Evolutionary conservation across 2,329 filamentous ascomycete genomes (phyloP).

Genomic region (Berkeleyomyces rouxiae): DNA sequence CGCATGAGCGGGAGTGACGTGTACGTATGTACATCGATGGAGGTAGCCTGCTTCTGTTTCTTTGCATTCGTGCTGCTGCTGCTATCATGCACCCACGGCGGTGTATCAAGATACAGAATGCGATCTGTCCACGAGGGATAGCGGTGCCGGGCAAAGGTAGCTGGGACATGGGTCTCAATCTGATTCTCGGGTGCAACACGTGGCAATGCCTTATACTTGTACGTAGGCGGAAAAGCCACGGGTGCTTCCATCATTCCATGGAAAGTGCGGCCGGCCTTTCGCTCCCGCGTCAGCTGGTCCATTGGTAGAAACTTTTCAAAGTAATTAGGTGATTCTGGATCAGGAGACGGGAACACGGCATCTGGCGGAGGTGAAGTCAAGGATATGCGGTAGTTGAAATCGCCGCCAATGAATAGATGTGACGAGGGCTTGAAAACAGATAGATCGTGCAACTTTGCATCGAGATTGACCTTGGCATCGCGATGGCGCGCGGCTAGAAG

Average conservation of each 20-base stretch:
- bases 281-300: slow-evolving; percentile 69
- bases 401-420: slow-evolving; percentile 74
- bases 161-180: slow-evolving; percentile 29
- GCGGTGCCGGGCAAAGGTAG: slow-evolving; percentile 64
- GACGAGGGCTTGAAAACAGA: slow-evolving; percentile 59
- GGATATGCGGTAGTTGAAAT: slow-evolving; percentile 87
- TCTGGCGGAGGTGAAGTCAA: slow-evolving; percentile 42
- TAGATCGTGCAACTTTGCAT: slow-evolving; percentile 30
- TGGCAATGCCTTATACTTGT: slow-evolving; percentile 56
- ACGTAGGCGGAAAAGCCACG: slow-evolving; percentile 75
- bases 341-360: slow-evolving; percentile 46
- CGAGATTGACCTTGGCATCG: slow-evolving; percentile 22
- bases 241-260: slow-evolving; percentile 62
- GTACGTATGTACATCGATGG: slow-evolving; percentile 46
- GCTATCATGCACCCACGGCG: slow-evolving; percentile 29
- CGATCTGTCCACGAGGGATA: slow-evolving; percentile 92
- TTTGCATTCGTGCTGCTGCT: slow-evolving; percentile 12
- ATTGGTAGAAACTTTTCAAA: slow-evolving; percentile 49
- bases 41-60: slow-evolving; percentile 10
- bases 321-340: slow-evolving; percentile 39
- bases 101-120: slow-evolving; percentile 57
- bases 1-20: slow-evolving; percentile 58
- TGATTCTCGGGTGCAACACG: slow-evolving; percentile 17
- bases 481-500: slow-evolving; percentile 23
- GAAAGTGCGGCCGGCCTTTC: slow-evolving; percentile 48